These are phyloP conservation scores for Lepiota venenata DNA, from an alignment of 768 basidiomycete species.

Conservation along the genomic window DNA sequence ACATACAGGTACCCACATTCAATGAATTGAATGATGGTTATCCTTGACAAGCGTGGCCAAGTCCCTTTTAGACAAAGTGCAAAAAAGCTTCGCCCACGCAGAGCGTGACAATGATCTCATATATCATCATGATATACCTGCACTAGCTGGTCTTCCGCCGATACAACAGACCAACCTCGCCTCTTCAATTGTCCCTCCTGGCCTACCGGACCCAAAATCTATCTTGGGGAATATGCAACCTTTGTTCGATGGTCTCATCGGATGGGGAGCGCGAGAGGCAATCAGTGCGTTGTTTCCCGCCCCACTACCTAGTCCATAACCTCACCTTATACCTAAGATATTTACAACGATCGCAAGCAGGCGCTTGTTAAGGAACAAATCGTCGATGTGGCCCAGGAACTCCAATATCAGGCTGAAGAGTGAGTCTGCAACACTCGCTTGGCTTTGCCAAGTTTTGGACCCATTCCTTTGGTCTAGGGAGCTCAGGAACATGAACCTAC, in stretches of 20 bases:
- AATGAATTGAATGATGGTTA: neutral
- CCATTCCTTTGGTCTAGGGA: conserved; percentile 36
- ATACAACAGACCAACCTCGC: conserved; percentile 69
- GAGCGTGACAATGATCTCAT: conserved; percentile 94
- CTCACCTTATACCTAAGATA: conserved; percentile 42
- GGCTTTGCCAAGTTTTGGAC: neutral
- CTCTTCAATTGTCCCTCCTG: conserved; percentile 51
- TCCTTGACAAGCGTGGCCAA: conserved; percentile 27
- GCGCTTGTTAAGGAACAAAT: conserved; percentile 70
- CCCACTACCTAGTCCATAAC: neutral
- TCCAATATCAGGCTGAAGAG: conserved; percentile 62
- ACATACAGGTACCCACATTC: conserved; percentile 61
- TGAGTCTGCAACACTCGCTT: conserved; percentile 28
- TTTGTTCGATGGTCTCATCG: conserved; percentile 72
- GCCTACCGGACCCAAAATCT: conserved; percentile 54
- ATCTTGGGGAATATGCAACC: conserved; percentile 50
- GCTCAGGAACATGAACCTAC: conserved; percentile 72
- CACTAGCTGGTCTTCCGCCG: conserved; percentile 59
- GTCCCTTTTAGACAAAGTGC: conserved; percentile 74
- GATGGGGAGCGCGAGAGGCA: conserved; percentile 87
- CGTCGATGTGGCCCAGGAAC: conserved; percentile 50
- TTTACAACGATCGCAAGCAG: conserved; percentile 82
- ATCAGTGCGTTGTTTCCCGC: conserved; percentile 55
- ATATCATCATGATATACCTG: conserved; percentile 86
- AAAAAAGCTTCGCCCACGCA: conserved; percentile 65